phyloP scores from a whole-genome alignment of 441 rosid species.

The Melastoma candidum region DNA sequence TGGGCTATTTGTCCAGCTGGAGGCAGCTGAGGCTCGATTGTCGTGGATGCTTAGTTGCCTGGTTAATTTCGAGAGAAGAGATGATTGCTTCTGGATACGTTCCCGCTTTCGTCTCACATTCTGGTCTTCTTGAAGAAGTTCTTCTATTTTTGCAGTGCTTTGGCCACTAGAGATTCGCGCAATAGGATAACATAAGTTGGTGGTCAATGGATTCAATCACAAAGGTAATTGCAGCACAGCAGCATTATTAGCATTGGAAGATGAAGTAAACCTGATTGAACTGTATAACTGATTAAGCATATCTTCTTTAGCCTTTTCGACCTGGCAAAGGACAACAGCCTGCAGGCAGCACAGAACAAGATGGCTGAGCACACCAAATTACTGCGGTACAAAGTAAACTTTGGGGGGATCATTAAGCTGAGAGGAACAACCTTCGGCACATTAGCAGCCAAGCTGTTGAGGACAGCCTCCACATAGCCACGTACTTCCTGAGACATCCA shows the following conservation, averaged over 20 bases:
- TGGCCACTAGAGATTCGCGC: conserved; percentile 2
- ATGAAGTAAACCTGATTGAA: conserved; percentile 55
- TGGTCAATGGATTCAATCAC: no score
- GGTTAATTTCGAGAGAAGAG: conserved; percentile 7
- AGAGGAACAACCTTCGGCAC: conserved; percentile 73
- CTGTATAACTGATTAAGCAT: conserved; percentile 96
- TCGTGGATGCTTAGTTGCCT: conserved; percentile 10
- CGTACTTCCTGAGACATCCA: conserved; percentile 99
- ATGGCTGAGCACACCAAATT: neutral
- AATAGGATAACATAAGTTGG: neutral
- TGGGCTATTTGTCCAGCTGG: conserved; percentile 8
- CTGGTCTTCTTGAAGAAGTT: conserved; percentile 10
- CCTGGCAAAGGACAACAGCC: conserved; percentile 99
- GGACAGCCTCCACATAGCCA: conserved; percentile 99
- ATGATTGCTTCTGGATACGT: conserved; percentile 8
- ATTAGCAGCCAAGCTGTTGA: conserved; percentile 98
- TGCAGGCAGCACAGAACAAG: conserved; percentile 25
- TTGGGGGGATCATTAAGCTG: conserved; percentile 8
- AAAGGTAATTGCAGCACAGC: no score
- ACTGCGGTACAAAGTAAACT: no score
- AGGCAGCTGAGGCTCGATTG: conserved; percentile 6
- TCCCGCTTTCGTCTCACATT: conserved; percentile 9
- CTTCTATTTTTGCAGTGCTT: conserved; percentile 7
- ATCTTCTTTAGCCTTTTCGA: conserved; percentile 97
- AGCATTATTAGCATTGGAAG: neutral